Base-by-base conservation (phyloP, 345 rosid species). In the Boechera divaricarpa region DNA sequence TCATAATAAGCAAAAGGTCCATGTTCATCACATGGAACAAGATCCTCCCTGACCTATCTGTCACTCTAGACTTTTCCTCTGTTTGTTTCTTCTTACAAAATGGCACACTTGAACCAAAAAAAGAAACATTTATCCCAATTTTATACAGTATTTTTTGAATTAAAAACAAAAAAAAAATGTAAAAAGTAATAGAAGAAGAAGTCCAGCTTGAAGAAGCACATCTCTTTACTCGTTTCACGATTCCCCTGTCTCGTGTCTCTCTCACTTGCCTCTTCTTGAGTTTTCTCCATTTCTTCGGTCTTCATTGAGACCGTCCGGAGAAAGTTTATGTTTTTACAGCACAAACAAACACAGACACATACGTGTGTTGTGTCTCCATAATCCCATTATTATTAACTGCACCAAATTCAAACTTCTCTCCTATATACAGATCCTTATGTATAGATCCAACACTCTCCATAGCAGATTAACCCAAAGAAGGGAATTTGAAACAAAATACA, bases 201-300 rank as follows among this genome's bases (percentile, higher is more conserved):
- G 56, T 80, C 83, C 79, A 82, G 87, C 87, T 81, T 31, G 72
- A 69, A 72, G 48, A 69, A 62, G 26, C 53, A 21, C 71, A 48
- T 41, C 65, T 69, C 77, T 82, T 85, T 85, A 78, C 85, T 84
- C 80, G 48, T 72, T 83, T 86, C 86, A 87, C 91, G 90, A 65
- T 75, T 82, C 73, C 75, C 85, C 81, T 82, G 81, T 81, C 82
- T 66, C 72, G 70, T 70, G 68, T 45, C 60, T 72, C 77, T 63
- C 65, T 41, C 73, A 45, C 72, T 59, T 32, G 39, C 28, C 61
- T 31, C 62, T 72, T 29, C 62, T 57, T 31, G 67, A 49, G 63
- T 71, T 53, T 55, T 54, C 55, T 72, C 69, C 47, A 15, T 11
- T 16, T 77, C 76, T 77, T 56, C 9, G 56, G 74, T 77, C 77